Evolutionary conservation across 768 basidiomycete species (phyloP), one percentile per base, ranked within the genome.

Genomic region (Chlorophyllum brunneum): DNA sequence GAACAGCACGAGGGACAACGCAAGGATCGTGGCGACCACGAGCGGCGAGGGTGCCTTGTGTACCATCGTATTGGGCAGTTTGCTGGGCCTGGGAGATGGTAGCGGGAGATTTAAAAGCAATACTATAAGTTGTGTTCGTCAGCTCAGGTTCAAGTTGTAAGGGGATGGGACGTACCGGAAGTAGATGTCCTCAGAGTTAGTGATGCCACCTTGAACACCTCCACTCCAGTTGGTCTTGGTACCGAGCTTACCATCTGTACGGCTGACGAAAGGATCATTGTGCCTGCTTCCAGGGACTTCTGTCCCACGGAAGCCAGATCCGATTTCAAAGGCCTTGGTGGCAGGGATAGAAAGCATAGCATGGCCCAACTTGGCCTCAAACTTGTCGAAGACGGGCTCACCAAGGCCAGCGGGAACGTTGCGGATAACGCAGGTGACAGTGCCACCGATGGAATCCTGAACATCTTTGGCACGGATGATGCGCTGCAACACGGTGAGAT

Each of bases 321-420:
- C 97, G 58, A 98, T 85, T 71, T 99, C 97, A 68, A 99, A 98
- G 5, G 85, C 93, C 65, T 99, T 99, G 49, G 97, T 98, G 15
- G 97, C 95, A 23, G 97, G 97, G 63, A 99, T 97, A 49, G 94
- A 97, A 47, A 99, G 81, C 95, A 99, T 98, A 6, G 97, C 97
- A 65, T 98, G 97, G 10, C 82, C 95, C 55, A 99, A 85, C 56
- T 81, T 81, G 16, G 97, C 97, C 70, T 97, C 95, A 67, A 98
- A 87, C 70, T 98, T 98, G 80, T 99, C 95, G 69, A 99, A 98
- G 45, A 92, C 88, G 48, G 97, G 97, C 68, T 98, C 97, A 44
- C 97, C 97, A 24, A 98, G 82, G 6, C 97, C 97, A 16, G 86
- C 72, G 40, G 97, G 97, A 2, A 87, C 83, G 51, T 86, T 84